Base-by-base conservation (phyloP, 768 basidiomycete genomes). In the Lactarius hengduanensis region DNA sequence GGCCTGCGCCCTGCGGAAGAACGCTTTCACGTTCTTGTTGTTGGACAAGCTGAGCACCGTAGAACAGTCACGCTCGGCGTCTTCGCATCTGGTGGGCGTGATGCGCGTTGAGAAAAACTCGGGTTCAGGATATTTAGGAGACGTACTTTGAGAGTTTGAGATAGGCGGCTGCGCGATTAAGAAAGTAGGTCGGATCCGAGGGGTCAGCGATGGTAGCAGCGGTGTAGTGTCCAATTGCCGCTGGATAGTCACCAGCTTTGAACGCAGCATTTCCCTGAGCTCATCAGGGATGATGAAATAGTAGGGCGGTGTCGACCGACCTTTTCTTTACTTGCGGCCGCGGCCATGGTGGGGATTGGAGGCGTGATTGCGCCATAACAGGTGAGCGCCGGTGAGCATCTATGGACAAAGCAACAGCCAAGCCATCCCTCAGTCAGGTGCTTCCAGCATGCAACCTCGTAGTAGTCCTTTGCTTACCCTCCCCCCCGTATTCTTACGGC, bases 61-160 rank as follows among this genome's bases (percentile, higher is more conserved):
- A 1, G 84, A 83, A 72, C 93, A 94, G 73, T 96, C 64, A 34
- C 69, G 66, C 32, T 71, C 70, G 36, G 70, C 70, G 20, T 71
- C 70, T 60, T 69, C 56, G 22, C 62, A 66, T 55, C 70, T 71
- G 16, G 55, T 38, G 22, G 2, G 26, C 4, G 32, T 28, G 16
- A 18, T 20, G 45, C 41, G 22, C 2, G 2, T 11, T 18, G 57
- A 41, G 32, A 64, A 30, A n/a, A 28, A 20, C 4, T 22, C 11
- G 8, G 50, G 50, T 16, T 53, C 45, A 15, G 50, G 34, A 3
- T 16, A 11, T 22, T 18, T 26, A 59, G 61, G 65, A 71, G 77
- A 88, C 93, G 80, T 81, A 94, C 94, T 96, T 97, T 84, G 87
- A 88, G 79, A 96, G 84, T 82, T 94, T 96, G 67, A 98, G 83